Percentiles rank a stretch among this genome's conserved stretches.
Evolutionary conservation across 495 filamentous ascomycete genomes (phyloP).

Genomic region (Aspergillus panamensis): DNA sequence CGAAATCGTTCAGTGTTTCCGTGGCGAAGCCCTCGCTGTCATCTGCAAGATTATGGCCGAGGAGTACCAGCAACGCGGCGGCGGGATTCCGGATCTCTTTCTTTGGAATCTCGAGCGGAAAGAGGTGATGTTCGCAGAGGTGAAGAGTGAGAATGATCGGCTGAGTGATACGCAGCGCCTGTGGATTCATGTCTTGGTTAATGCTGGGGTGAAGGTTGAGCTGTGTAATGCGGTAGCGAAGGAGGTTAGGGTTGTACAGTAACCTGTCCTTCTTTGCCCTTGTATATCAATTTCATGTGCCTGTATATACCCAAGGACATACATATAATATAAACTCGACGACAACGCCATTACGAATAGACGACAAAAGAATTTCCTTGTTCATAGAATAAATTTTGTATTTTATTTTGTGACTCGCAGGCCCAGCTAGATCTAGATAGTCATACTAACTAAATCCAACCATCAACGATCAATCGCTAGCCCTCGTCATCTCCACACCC

Average conservation of each 20-base stretch:
- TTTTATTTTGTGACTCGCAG: background rate
- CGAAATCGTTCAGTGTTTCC: conserved; percentile 78
- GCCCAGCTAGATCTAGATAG: background rate
- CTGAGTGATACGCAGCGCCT: conserved; percentile 94
- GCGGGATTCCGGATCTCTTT: conserved; percentile 90
- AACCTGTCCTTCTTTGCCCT: background rate
- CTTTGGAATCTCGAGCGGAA: conserved; percentile 63
- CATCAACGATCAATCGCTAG: no score
- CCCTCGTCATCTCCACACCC: background rate
- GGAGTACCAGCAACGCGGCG: conserved; percentile 82
- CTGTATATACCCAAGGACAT: no score
- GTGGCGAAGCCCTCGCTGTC: conserved; percentile 71
- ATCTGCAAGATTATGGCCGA: conserved; percentile 93
- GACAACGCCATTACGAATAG: background rate
- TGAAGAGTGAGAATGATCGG: conserved; percentile 93
- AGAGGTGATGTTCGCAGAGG: conserved; percentile 81
- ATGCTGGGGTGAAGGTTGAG: conserved; percentile 81
- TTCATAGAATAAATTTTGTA: background rate
- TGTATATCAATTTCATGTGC: no score
- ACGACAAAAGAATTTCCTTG: background rate
- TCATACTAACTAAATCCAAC: background rate
- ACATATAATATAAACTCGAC: no score
- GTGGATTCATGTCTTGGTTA: conserved; percentile 90
- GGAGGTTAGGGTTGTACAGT: conserved; percentile 48
- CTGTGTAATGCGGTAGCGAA: conserved; percentile 82